Base-by-base conservation (phyloP, 23 red algal species). In the Gracilaria domingensis region DNA sequence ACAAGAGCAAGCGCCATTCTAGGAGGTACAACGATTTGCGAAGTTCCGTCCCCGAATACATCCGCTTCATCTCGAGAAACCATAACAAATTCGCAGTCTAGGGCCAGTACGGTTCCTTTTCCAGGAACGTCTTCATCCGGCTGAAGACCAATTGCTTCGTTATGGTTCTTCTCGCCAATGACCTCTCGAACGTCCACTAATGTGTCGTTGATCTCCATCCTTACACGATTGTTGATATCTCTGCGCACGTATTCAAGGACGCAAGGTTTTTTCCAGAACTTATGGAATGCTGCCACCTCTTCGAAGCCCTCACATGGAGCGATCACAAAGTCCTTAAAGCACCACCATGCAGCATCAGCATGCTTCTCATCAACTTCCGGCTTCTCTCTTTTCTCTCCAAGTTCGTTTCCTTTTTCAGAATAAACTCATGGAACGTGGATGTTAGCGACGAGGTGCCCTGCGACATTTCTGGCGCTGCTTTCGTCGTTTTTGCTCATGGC, bases 321-420 rank as follows among this genome's bases (percentile, higher is more conserved):
- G 33, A 98, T 98, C 62, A 89, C 89, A 87, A 98, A 98, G 51
- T 98, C 96, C 65, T 98, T 98, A 42, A 98, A 94, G 40, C 88
- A 93, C 88, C 88, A 98, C 96, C 96, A 98, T 23, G 80, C 92
- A 34, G 70, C 85, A 33, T 72, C 62, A 18, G 20, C 29, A 29
- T 53, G 28, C 73, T 40, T 77, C 17, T 30, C 67, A 62, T 77
- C 39, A n/a, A 44, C 8, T 58, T 56, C 29, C 8, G 21, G 1
- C 23, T 56, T 69, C 9, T 51, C 50, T 1, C 28, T 42, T 51
- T 81, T 80, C 50, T 50, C 37, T 11, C 26, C 72, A 7, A 18
- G 25, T 32, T 21, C 32, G 49, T 37, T 67, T 48, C 38, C 61
- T 25, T 69, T 90, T 40, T 80, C n/a, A 23, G 14, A 48, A 75